Conservation (phyloP, 768 basidiomycete genomes). For the Calocera viscosa region DNA sequence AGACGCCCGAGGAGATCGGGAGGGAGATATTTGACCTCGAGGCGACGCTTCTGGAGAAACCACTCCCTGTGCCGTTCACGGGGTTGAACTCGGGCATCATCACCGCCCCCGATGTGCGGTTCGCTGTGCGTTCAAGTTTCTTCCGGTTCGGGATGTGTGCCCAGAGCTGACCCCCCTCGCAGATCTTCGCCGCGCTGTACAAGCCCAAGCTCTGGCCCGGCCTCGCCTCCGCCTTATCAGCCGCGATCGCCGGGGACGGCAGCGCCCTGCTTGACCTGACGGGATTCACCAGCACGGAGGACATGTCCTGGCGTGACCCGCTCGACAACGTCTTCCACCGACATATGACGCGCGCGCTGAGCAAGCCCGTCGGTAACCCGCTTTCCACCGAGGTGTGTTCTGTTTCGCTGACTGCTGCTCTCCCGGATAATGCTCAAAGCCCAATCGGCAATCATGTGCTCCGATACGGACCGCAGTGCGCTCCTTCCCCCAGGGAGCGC, state of each 20-base stretch:
- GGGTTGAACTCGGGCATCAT: conserved; percentile 13
- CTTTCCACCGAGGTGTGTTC: background rate
- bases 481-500: background rate
- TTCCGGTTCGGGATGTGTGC: background rate
- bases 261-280: background rate
- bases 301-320: background rate
- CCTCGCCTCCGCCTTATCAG: conserved; percentile 12
- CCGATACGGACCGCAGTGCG: conserved; percentile 11
- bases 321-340: conserved; percentile 16
- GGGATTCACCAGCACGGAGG: background rate
- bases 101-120: conserved; percentile 10
- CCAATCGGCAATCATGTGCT: conserved; percentile 17
- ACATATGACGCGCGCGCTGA: background rate
- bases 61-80: conserved; percentile 11
- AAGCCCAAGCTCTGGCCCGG: conserved; percentile 10
- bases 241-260: conserved; percentile 6
- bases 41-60: conserved; percentile 7
- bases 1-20: background rate
- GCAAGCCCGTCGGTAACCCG: background rate
- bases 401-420: no score
- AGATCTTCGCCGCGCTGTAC: background rate
- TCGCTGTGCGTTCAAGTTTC: conserved; percentile 10
- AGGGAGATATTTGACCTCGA: background rate
- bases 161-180: background rate
- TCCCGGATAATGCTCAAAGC: no score